Evolutionary conservation across 2,329 filamentous ascomycete species (phyloP).

Genomic region (Parastagonospora avenae): DNA sequence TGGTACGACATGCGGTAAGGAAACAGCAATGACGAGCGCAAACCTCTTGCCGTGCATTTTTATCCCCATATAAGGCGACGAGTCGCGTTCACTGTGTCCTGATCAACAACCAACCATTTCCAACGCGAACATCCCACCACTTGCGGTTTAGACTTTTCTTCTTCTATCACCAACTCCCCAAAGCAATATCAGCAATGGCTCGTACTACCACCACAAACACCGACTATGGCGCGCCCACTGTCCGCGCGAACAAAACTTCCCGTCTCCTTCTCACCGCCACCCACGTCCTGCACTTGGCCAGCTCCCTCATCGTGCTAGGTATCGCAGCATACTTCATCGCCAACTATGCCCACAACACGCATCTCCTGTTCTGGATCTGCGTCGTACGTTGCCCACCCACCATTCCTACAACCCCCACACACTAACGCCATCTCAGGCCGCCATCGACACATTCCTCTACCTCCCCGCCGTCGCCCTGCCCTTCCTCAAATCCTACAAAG

Average conservation of each 20-base stretch:
- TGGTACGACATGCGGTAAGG: not conserved
- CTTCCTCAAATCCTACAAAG: conserved; percentile 43
- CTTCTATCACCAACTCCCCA: not conserved
- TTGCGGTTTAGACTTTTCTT: not conserved
- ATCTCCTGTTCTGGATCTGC: conserved; percentile 48
- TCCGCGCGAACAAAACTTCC: not conserved
- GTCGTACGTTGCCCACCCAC: conserved; percentile 40
- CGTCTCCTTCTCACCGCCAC: conserved; percentile 12
- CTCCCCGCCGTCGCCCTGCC: conserved; percentile 38
- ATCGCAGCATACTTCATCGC: conserved; percentile 49
- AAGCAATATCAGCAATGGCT: not conserved
- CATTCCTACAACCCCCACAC: conserved; percentile 12
- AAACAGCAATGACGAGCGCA: too few relatives aligned
- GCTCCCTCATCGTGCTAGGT: conserved; percentile 50
- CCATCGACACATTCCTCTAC: conserved; percentile 50
- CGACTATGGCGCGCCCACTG: conserved; percentile 12
- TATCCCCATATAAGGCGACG: too few relatives aligned
- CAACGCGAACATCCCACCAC: not conserved
- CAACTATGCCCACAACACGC: conserved; percentile 35
- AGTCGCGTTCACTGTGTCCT: too few relatives aligned
- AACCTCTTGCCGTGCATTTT: too few relatives aligned
- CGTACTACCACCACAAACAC: not conserved
- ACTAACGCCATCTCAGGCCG: conserved; percentile 30
- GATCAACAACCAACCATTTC: not conserved
- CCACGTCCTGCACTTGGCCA: conserved; percentile 20